A percentile compares a stretch with the other conserved stretches of the same genome.
Conservation (phyloP, 2,329 filamentous ascomycete genomes). For the Pseudogymnoascus verrucosus region DNA sequence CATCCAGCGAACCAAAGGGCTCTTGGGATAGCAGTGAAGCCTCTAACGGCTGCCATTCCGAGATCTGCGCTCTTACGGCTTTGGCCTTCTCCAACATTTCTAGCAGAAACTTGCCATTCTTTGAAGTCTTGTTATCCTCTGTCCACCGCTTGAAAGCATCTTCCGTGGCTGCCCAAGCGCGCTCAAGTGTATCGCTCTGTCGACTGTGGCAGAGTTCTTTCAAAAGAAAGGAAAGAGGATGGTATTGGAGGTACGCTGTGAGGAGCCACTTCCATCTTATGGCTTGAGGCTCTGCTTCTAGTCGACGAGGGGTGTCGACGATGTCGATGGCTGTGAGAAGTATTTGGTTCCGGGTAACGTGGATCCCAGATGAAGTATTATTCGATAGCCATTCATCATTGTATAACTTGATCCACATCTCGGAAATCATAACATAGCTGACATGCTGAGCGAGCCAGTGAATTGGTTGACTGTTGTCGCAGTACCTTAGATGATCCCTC, state of each 20-base stretch:
- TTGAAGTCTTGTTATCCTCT: not conserved
- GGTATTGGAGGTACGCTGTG: not conserved
- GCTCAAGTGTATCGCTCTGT: not conserved
- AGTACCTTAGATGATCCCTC: not conserved
- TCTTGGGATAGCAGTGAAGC: not conserved
- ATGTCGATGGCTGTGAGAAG: conserved; percentile 4
- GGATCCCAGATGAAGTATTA: not conserved
- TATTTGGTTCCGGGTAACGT: not conserved
- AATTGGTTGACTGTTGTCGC: not conserved
- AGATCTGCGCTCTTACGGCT: not conserved
- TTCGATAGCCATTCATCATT: not conserved
- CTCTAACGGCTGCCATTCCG: not conserved
- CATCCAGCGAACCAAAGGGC: not conserved
- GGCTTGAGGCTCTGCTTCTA: not conserved
- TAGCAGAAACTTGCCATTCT: not conserved
- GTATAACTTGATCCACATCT: not conserved
- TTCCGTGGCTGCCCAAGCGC: not conserved
- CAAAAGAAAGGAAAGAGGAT: not conserved
- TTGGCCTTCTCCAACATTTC: not conserved
- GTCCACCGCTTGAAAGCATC: not conserved
- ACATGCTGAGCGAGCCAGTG: not conserved
- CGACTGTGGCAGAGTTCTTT: not conserved
- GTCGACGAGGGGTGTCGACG: not conserved
- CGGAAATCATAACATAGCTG: not conserved
- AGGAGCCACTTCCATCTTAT: conserved; percentile 3